Base-by-base conservation (phyloP, 1,139 yeast species). In the Saccharomyces uvarum region DNA sequence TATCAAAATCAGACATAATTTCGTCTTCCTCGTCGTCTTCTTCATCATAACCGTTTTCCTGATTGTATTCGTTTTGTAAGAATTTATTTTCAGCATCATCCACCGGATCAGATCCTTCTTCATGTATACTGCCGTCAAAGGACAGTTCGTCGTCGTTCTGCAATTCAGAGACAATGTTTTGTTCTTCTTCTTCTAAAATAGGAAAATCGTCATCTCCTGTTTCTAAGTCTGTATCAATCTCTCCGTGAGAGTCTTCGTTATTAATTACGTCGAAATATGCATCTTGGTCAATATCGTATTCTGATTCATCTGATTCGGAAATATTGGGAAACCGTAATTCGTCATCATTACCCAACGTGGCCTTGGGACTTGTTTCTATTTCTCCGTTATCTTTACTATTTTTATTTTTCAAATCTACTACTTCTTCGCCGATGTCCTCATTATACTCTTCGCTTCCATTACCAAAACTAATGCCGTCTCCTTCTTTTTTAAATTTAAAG, bases 351-450 rank as follows among this genome's bases (percentile, higher is more conserved):
- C 74, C 75, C 55, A 72, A 67, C 53, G 69, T 68, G 50, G 64
- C 56, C 49, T 57, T 51, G 51, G 59, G 57, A 58, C 52, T 32
- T 57, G 56, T 28, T 64, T 63, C 76, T 53, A 72, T 72, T 48
- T 73, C 74, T 54, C 72, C 66, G 62, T 57, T 48, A 55, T 50
- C 49, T 58, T 55, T 57, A 47, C 26, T 58, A 55, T 24, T 66
- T 62, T 48, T 50, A 27, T 52, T 54, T 19, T 54, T 53, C n/a
- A 54, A 50, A 9, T 63, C 63, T 29, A 60, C 51, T 26, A 83
- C 75, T 59, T 81, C 89, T 67, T 84, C 91, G 16, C 90, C 91
- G 24, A 85, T 75, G 71, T 85, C 91, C 67, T 86, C 91, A 56
- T 81, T 78, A 46, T 65, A 62, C 19, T 58, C 57, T 4, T 59